Evolutionary conservation across 495 filamentous ascomycete genomes (phyloP).

Genomic region (Terfezia boudieri): DNA sequence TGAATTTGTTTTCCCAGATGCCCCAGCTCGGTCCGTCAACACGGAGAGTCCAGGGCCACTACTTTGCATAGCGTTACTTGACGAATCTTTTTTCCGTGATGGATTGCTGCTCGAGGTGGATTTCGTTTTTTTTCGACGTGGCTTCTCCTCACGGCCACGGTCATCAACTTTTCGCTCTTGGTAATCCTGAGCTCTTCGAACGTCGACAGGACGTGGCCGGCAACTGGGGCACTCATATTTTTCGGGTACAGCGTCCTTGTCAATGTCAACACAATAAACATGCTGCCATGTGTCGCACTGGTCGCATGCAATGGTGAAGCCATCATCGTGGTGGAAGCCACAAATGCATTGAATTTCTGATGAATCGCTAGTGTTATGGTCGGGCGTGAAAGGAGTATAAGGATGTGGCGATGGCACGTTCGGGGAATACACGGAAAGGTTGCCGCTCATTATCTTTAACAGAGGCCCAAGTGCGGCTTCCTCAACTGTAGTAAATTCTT

Average conservation of each 20-base stretch:
- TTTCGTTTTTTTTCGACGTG: constrained; percentile 21
- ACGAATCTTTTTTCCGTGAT: constrained; percentile 10
- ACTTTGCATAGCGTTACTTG: constrained; percentile 2
- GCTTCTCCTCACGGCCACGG: constrained; percentile 30
- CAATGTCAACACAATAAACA: constrained; percentile 79
- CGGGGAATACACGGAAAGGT: constrained; percentile 17
- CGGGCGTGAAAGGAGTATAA: constrained; percentile 11
- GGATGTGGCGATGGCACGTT: constrained; percentile 16
- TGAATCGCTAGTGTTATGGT: constrained; percentile 11
- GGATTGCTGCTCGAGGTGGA: constrained; percentile 21
- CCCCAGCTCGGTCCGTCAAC: constrained; percentile 14
- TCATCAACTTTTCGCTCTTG: constrained; percentile 39
- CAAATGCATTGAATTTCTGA: constrained; percentile 82
- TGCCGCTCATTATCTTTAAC: constrained; percentile 21
- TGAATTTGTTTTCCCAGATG: not conserved
- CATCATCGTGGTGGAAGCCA: constrained; percentile 78
- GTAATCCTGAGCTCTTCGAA: constrained; percentile 42
- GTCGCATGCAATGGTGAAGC: constrained; percentile 92
- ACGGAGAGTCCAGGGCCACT: constrained; percentile 34
- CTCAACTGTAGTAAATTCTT: constrained; percentile 18
- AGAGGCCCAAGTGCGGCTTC: constrained; percentile 21
- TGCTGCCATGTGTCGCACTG: constrained; percentile 95
- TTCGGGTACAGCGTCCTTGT: constrained; percentile 44
- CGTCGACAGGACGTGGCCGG: constrained; percentile 48
- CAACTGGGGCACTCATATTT: constrained; percentile 74